A percentile compares a stretch with the other conserved stretches of the same genome.
Conservation (phyloP, 1,284 basidiomycete species). For the Microbotryum intermedium region DNA sequence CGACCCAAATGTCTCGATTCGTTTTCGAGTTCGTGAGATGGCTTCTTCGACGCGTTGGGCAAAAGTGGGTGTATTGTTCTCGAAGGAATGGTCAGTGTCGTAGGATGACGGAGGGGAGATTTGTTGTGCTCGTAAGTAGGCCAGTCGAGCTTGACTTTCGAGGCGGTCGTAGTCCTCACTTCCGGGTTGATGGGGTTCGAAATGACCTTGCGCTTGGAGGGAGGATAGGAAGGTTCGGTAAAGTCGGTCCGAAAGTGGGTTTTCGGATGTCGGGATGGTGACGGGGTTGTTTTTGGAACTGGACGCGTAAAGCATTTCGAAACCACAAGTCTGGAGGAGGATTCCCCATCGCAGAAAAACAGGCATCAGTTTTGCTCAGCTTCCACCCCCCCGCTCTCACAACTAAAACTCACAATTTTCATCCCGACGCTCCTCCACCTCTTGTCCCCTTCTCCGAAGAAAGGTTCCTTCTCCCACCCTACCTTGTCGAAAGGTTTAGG, state of each 20-base stretch:
- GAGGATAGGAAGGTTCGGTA: slow-evolving; percentile 9
- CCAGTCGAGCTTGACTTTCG: too few species aligned
- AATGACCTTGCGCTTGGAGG: slow-evolving; percentile 37
- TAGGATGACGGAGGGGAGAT: background rate
- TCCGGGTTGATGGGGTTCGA: slow-evolving; percentile 62
- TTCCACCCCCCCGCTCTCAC: too few species aligned
- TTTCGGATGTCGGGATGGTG: background rate
- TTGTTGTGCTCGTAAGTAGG: too few species aligned
- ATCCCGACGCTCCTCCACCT: slow-evolving; percentile 75
- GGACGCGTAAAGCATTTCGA: slow-evolving; percentile 88
- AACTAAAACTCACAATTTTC: slow-evolving; percentile 60
- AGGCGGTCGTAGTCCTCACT: slow-evolving; percentile 49
- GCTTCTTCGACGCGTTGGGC: slow-evolving; percentile 60
- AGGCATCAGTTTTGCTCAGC: too few species aligned
- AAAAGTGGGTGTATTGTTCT: slow-evolving; percentile 48
- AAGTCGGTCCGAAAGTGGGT: background rate
- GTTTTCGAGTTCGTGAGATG: slow-evolving; percentile 37
- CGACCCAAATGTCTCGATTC: too few species aligned
- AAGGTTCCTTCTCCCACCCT: slow-evolving; percentile 24
- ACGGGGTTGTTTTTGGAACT: slow-evolving; percentile 44
- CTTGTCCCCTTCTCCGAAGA: slow-evolving; percentile 44
- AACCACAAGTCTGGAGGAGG: slow-evolving; percentile 64
- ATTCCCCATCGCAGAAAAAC: too few species aligned
- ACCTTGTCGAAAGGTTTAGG: slow-evolving; percentile 69
- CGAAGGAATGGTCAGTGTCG: slow-evolving; percentile 5